phyloP scores from a whole-genome alignment of 225 moss, liverwort and hornwort genomes.

The Thuidium tamariscinum region DNA sequence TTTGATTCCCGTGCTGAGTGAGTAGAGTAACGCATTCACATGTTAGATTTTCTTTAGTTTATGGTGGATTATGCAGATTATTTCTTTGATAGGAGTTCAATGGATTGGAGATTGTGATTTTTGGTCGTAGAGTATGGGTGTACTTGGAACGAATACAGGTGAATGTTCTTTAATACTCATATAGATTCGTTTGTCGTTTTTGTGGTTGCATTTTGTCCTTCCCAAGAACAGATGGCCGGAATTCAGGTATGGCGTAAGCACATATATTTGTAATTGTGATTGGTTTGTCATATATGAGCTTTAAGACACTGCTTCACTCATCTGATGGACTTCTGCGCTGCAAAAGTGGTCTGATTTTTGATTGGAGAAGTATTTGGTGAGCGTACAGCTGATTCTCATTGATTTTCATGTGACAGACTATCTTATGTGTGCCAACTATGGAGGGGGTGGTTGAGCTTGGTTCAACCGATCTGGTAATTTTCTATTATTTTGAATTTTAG shows the following conservation, averaged over 20 bases:
- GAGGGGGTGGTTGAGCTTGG: constrained; percentile 80
- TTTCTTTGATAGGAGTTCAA: background rate
- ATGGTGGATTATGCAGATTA: background rate
- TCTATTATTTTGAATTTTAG: background rate
- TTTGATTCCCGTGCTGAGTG: background rate
- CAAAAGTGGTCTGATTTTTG: background rate
- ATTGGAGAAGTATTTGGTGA: background rate
- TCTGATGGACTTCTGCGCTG: background rate
- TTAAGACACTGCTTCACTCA: background rate
- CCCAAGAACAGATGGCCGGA: constrained; percentile 47
- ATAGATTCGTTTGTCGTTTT: constrained; percentile 1
- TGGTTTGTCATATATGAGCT: background rate
- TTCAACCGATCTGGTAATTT: constrained; percentile 63
- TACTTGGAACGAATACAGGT: background rate
- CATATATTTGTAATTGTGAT: background rate
- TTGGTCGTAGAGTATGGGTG: background rate
- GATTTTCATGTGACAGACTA: constrained; percentile 42
- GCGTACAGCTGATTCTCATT: background rate
- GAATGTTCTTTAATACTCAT: constrained; percentile 5
- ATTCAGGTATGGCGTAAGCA: constrained; percentile 33
- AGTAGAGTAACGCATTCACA: background rate
- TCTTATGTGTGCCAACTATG: constrained; percentile 67
- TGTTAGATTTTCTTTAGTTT: background rate
- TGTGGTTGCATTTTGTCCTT: constrained; percentile 12
- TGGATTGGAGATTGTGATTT: background rate